Evolutionary conservation across 306 rosid genomes (phyloP), one percentile per base, ranked within the genome.

Genomic region (Cucurbita moschata): DNA sequence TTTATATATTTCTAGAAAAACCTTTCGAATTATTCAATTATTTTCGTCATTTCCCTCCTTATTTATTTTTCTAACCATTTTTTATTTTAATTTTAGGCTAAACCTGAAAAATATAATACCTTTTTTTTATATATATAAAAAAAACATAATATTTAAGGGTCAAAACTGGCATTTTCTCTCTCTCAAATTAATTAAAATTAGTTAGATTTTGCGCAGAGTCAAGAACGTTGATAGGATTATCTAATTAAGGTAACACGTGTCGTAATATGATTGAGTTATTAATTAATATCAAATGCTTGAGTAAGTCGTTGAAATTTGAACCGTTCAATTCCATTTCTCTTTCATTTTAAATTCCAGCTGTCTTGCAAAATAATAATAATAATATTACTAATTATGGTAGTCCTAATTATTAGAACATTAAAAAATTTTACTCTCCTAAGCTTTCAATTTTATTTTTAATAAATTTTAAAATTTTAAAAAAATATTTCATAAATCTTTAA

Each of bases 151-250:
- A 30, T 30, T 30, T 30, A 30, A 30, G 35, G 0, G 3, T 30
- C 35, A 30, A 30, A 30, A 30, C 0, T 30, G 35, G 35, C 35
- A 40, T 40, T 40, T 40, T 6, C 4, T 5, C 18, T 12, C 54
- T 50, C 54, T 50, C 54, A 13, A 47, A 47, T 47, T 47, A 47
- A 51, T 51, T 52, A 52, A 52, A 62, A 4, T 37, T 1, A 16
- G 8, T 53, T 3, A 3, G 68, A 15, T 62, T 38, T 62, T 62
- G 21, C 5, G 21, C 8, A 0, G 3, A 67, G 72, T 46, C 72
- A 67, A 67, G 26, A 6, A 67, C 21, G 72, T 67, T 21, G 72
- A 67, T 67, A 67, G 46, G 72, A 46, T 67, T 67, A 46, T 67
- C 12, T 11, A 21, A 67, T 44, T 3, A 18, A 43, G 54, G 4